Conservation (phyloP, 129 eudicot species). For the Pseudognaphalium luteoalbum region DNA sequence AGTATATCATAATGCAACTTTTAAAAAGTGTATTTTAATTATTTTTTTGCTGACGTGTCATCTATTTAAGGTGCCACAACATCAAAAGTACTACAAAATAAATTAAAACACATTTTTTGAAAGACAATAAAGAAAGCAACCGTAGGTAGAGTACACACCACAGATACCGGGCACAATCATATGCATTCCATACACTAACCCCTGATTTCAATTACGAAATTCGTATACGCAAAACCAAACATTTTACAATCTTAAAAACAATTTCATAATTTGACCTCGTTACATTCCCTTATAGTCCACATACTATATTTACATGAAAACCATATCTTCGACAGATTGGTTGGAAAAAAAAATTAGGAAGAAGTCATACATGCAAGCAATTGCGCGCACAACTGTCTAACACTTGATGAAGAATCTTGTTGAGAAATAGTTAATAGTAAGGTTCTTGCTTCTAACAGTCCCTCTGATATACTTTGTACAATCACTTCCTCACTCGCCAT, state of each 20-base stretch:
- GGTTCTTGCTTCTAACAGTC: conserved; percentile 58
- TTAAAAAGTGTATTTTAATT: too few species aligned
- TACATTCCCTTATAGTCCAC: background rate
- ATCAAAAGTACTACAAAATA: too few species aligned
- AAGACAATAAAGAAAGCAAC: too few species aligned
- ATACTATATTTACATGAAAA: conserved; percentile 15
- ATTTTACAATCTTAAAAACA: background rate
- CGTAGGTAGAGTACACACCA: too few species aligned
- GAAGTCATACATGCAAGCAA: conserved; percentile 69
- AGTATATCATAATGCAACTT: too few species aligned
- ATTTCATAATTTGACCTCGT: background rate
- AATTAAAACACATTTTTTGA: too few species aligned
- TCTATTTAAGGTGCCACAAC: too few species aligned
- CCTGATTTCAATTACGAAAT: too few species aligned
- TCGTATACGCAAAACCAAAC: background rate
- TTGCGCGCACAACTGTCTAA: conserved; percentile 60
- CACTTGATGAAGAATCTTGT: conserved; percentile 54
- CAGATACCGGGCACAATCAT: too few species aligned
- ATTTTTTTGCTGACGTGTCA: too few species aligned
- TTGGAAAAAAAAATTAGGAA: background rate
- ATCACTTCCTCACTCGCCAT: conserved; percentile 77
- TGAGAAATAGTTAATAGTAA: conserved; percentile 49
- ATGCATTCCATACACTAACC: too few species aligned
- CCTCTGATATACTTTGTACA: conserved; percentile 54
- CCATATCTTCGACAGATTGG: background rate